phyloP scores from a whole-genome alignment of 1,284 basidiomycete genomes.

The Leccinum laetum region DNA sequence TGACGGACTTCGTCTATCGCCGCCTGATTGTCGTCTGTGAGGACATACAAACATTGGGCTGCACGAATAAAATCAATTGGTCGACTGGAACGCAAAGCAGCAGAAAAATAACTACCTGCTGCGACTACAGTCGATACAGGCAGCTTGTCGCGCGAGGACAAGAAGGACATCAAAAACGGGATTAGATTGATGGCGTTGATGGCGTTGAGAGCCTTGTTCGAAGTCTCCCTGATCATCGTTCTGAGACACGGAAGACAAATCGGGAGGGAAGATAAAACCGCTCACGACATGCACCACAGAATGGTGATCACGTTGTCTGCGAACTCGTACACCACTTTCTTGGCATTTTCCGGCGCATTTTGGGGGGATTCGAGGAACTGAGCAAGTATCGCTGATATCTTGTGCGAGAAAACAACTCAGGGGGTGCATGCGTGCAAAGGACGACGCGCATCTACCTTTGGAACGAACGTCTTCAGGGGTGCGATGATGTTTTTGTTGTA shows the following conservation, averaged over 20 bases:
- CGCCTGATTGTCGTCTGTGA: conserved; percentile 84
- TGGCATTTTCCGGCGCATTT: conserved; percentile 57
- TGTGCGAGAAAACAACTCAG: neutral
- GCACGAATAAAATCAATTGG: conserved; percentile 13
- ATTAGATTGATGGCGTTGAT: conserved; percentile 79
- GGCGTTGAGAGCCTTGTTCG: conserved; percentile 85
- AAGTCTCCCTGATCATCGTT: conserved; percentile 71
- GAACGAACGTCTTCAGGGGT: conserved; percentile 71
- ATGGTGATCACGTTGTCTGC: conserved; percentile 90
- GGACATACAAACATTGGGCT: conserved; percentile 90
- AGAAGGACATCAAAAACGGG: conserved; percentile 84
- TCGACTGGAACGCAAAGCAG: conserved; percentile 1
- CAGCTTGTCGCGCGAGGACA: conserved; percentile 66
- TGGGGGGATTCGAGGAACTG: conserved; percentile 63
- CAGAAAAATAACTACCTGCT: conserved; percentile 55
- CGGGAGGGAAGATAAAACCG: conserved; percentile 14
- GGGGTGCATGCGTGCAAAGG: conserved; percentile 1
- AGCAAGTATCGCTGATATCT: conserved; percentile 79
- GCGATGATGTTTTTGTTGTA: conserved; percentile 91
- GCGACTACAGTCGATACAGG: conserved; percentile 72
- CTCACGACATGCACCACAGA: conserved; percentile 92
- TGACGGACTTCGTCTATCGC: conserved; percentile 62
- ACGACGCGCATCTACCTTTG: conserved; percentile 52
- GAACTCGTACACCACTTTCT: conserved; percentile 81
- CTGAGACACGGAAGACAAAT: conserved; percentile 14